Conservation (phyloP, 306 rosid species). For the Vachellia collinsii region DNA sequence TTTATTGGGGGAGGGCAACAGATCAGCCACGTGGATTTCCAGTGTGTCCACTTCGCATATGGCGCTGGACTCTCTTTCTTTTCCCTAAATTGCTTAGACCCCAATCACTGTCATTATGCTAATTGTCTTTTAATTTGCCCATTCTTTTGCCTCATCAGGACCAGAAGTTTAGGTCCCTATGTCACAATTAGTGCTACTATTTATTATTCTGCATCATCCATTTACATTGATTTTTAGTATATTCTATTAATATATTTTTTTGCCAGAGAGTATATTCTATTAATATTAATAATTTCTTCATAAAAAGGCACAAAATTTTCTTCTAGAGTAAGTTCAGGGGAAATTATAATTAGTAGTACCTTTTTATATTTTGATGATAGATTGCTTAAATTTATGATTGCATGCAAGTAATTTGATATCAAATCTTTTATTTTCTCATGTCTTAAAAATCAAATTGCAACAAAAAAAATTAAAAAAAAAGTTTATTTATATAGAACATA, state of each 20-base stretch:
- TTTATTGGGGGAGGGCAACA: slow-evolving; percentile 50
- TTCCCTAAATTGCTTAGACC: background rate
- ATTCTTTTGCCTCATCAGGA: background rate
- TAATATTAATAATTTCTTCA: background rate
- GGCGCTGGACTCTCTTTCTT: background rate
- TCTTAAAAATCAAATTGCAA: no score
- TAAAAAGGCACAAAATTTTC: background rate
- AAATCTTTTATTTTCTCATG: no score
- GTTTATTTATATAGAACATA: no score
- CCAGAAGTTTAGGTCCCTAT: background rate
- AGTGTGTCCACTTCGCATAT: slow-evolving; percentile 31
- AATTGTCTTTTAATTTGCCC: background rate
- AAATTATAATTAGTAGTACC: no score
- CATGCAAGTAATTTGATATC: no score
- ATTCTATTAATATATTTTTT: background rate
- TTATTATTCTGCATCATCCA: background rate
- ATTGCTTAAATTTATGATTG: no score
- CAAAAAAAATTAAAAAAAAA: no score
- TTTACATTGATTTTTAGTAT: background rate
- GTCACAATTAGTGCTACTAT: background rate
- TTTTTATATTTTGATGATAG: no score
- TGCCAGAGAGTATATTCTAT: no score
- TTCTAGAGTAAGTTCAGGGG: background rate
- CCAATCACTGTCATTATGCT: background rate
- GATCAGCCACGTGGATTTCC: slow-evolving; percentile 67